Conservation (phyloP, 257 asterid species). For the Scutellaria galericulata region DNA sequence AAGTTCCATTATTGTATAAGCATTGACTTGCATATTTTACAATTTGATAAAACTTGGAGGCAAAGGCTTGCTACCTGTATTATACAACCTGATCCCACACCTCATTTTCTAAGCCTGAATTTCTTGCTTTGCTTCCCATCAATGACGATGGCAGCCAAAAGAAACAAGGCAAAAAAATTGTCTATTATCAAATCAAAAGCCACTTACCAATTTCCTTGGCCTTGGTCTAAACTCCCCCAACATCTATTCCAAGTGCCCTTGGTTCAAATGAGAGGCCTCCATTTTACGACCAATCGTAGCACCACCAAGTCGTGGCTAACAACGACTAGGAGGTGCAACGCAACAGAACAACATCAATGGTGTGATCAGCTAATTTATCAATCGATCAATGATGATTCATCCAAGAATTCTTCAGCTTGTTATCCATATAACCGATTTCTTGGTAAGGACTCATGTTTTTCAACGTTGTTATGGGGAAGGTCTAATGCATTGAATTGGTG, state of each 20-base stretch:
- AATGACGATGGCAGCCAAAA: constrained; percentile 3
- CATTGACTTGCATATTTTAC: constrained; percentile 10
- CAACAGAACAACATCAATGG: background rate
- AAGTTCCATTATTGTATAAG: background rate
- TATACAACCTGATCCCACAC: background rate
- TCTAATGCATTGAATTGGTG: background rate
- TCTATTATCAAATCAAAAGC: background rate
- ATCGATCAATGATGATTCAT: too few relatives aligned
- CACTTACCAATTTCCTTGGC: too few relatives aligned
- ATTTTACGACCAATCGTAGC: background rate
- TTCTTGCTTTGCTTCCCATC: background rate
- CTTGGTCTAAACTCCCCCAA: too few relatives aligned
- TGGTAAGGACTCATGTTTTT: background rate
- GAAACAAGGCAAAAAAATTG: background rate
- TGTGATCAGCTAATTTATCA: too few relatives aligned
- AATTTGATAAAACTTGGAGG: background rate
- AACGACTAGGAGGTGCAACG: background rate
- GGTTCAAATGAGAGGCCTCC: background rate
- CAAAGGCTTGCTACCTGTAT: background rate
- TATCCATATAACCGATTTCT: too few relatives aligned
- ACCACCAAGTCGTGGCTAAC: constrained; percentile 19
- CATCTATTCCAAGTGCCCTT: too few relatives aligned
- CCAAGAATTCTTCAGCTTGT: too few relatives aligned
- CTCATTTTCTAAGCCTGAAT: background rate
- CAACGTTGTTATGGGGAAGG: too few relatives aligned